Percentiles rank a stretch among this genome's conserved stretches.
Evolutionary conservation across 805 yeast species (phyloP).

Genomic region (Myxozyma nipponensis): DNA sequence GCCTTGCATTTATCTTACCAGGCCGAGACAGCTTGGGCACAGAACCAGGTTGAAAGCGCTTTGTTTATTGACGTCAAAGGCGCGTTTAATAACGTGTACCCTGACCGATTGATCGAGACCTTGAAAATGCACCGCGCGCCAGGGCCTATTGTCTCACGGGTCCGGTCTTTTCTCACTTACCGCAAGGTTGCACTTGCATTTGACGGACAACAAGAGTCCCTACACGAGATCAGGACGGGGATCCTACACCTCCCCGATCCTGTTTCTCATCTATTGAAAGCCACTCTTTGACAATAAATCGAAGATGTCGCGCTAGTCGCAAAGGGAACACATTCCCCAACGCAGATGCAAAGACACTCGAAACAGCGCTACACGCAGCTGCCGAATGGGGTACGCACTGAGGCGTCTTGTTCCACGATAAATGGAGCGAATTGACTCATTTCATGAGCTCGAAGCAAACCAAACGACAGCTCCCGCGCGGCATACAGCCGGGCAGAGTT

Average conservation of each 20-base stretch:
- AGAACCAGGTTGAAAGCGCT: neutral
- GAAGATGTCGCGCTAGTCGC: neutral
- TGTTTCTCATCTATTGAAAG: neutral
- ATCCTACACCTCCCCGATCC: neutral
- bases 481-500: too few relatives aligned
- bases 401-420: neutral
- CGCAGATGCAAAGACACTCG: neutral
- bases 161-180: neutral
- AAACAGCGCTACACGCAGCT: neutral
- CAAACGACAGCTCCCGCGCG: too few relatives aligned
- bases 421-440: neutral
- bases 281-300: neutral
- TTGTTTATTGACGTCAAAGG: neutral
- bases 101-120: neutral
- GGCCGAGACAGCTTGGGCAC: neutral
- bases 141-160: neutral
- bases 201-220: neutral
- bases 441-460: too few relatives aligned
- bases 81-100: neutral
- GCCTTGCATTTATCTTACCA: neutral
- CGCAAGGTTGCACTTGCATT: neutral
- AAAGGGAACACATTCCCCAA: neutral
- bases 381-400: neutral
- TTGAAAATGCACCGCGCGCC: neutral
- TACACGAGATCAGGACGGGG: neutral